Evolutionary conservation across 352 stramenopile genomes (phyloP).

Genomic region (Globisporangium perplexum): DNA sequence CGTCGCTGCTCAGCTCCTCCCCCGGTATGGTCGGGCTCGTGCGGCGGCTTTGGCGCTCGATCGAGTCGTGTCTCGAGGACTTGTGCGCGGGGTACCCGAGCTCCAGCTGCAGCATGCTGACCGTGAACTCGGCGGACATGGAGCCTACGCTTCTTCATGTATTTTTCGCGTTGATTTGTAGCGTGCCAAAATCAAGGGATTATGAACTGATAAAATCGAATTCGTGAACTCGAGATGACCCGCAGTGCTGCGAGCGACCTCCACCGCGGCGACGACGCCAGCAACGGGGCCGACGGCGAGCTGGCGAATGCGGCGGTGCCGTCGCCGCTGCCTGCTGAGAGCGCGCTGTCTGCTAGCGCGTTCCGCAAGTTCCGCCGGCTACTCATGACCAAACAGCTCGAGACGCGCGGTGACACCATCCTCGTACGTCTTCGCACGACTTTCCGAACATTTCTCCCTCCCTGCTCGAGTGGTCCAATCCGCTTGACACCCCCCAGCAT

Average conservation of each 20-base stretch:
- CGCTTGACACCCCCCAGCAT: too few species aligned
- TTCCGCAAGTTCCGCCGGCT: slow-evolving; percentile 62
- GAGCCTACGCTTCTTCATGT: too few species aligned
- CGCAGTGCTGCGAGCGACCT: too few species aligned
- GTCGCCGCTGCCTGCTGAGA: background rate
- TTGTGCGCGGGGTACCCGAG: slow-evolving; percentile 58
- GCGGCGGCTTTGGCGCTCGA: slow-evolving; percentile 22
- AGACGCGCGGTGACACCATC: slow-evolving; percentile 25
- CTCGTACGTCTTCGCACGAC: slow-evolving; percentile 20
- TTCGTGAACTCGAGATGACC: too few species aligned
- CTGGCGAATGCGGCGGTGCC: too few species aligned
- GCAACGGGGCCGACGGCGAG: too few species aligned
- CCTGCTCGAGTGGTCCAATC: too few species aligned
- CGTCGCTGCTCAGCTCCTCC: slow-evolving; percentile 12
- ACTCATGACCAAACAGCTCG: slow-evolving; percentile 50
- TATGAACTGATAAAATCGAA: too few species aligned
- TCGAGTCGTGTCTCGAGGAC: slow-evolving; percentile 9
- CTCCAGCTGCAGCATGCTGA: slow-evolving; percentile 67
- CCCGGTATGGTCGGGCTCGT: slow-evolving; percentile 31
- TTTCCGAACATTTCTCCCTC: background rate
- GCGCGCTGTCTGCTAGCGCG: background rate
- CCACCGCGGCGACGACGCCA: too few species aligned
- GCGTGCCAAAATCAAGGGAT: too few species aligned
- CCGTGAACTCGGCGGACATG: slow-evolving; percentile 48
- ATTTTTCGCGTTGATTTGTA: too few species aligned